Conservation (phyloP, 139 green algal species). For the Eudorina sp. region DNA sequence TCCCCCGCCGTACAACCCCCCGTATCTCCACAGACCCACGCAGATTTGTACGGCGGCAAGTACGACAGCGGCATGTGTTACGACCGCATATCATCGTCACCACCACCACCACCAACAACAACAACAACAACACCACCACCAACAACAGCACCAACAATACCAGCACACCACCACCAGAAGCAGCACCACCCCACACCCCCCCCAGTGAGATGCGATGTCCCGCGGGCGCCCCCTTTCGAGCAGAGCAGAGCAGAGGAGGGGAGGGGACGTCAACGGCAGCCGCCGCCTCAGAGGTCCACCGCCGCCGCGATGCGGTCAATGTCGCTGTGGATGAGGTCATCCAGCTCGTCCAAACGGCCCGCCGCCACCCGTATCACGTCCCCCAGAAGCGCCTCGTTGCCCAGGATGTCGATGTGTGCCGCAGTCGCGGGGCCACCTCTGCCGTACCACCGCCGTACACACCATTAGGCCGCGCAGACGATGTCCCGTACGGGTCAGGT, state of each 20-base stretch:
- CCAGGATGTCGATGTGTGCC: conserved; percentile 81
- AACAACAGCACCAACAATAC: background rate
- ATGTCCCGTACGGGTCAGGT: no score
- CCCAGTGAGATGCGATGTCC: no score
- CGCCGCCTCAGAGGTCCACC: conserved; percentile 47
- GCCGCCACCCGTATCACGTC: conserved; percentile 73
- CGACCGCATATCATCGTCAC: no score
- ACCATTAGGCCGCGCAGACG: no score
- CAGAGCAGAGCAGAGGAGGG: background rate
- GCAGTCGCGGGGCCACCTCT: conserved; percentile 67
- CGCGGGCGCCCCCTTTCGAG: no score
- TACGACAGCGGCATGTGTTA: no score
- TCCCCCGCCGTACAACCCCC: no score
- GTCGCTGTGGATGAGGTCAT: conserved; percentile 66
- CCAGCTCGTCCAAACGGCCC: conserved; percentile 65
- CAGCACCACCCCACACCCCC: background rate
- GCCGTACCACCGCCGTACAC: conserved; percentile 15
- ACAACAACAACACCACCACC: background rate
- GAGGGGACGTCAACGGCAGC: background rate
- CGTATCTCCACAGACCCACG: no score
- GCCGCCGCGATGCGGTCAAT: conserved; percentile 64
- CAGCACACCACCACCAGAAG: background rate
- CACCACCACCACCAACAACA: no score
- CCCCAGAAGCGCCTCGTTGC: conserved; percentile 72
- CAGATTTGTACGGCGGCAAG: no score